A percentile compares a stretch with the other conserved stretches of the same genome.
Conservation (phyloP, 2,329 filamentous ascomycete genomes). For the Pseudofabraea citricarpa region DNA sequence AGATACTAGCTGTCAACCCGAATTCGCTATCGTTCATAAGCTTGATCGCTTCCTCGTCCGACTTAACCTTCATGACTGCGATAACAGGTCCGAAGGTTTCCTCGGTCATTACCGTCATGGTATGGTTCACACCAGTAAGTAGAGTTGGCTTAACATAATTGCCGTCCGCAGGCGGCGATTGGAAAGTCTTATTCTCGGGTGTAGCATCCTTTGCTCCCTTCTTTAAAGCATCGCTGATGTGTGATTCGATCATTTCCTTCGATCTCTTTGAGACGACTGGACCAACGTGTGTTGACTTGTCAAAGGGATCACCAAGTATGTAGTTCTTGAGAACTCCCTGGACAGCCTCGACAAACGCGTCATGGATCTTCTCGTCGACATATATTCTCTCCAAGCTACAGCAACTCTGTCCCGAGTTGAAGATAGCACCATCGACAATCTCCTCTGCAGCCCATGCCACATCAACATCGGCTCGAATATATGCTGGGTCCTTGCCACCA, state of each 20-base stretch:
- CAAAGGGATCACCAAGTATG: conserved; percentile 81
- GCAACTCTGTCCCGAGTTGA: conserved; percentile 98
- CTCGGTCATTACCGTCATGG: conserved; percentile 84
- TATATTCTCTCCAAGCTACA: conserved; percentile 91
- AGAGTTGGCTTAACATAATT: conserved; percentile 89
- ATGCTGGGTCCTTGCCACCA: conserved; percentile 92
- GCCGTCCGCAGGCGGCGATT: conserved; percentile 66
- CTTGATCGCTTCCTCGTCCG: conserved; percentile 73
- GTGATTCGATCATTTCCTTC: conserved; percentile 69
- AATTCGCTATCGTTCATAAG: conserved; percentile 96
- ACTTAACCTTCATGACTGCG: conserved; percentile 79
- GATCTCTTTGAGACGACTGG: conserved; percentile 82
- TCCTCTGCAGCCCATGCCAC: conserved; percentile 87
- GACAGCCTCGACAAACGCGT: conserved; percentile 72
- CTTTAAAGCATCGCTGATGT: conserved; percentile 75
- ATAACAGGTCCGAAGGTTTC: conserved; percentile 96
- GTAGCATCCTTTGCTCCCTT: conserved; percentile 84
- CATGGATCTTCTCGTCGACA: conserved; percentile 79
- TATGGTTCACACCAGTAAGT: conserved; percentile 72
- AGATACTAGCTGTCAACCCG: conserved; percentile 92
- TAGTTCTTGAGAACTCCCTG: conserved; percentile 79
- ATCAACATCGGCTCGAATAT: conserved; percentile 81
- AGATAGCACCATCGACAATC: conserved; percentile 92
- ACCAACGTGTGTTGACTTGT: conserved; percentile 75
- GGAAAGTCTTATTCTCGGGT: conserved; percentile 75